Percentiles rank a stretch among this genome's conserved stretches.
Evolutionary conservation across 352 stramenopile species (phyloP).

Genomic region (Globisporangium camurandrum): DNA sequence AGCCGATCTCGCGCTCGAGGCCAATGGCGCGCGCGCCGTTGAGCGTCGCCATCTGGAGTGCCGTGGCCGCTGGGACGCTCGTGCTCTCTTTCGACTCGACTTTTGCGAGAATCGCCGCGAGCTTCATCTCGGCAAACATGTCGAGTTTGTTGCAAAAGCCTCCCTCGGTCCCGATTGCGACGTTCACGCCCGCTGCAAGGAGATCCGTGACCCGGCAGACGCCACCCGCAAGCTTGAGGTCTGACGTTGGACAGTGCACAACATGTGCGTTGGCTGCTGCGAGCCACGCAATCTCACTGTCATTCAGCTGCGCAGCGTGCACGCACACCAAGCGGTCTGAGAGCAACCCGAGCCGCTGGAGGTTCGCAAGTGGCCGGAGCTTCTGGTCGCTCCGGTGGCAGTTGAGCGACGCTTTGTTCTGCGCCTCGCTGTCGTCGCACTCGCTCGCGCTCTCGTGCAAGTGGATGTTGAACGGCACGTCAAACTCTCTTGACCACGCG

Average conservation of each 20-base stretch:
- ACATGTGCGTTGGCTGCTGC: constrained; percentile 47
- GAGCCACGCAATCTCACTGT: constrained; percentile 71
- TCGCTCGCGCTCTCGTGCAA: constrained; percentile 82
- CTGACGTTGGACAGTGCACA: constrained; percentile 87
- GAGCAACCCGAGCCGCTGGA: constrained; percentile 72
- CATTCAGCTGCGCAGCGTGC: constrained; percentile 84
- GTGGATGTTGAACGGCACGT: constrained; percentile 77
- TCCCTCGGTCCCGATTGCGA: too few species aligned
- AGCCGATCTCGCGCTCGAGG: too few species aligned
- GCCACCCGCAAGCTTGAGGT: constrained; percentile 22
- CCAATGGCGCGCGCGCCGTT: too few species aligned
- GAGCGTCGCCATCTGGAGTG: too few species aligned
- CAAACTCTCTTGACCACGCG: constrained; percentile 33
- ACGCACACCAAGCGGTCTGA: constrained; percentile 59
- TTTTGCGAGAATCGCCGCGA: too few species aligned
- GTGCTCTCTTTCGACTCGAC: too few species aligned
- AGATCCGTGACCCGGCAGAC: constrained; percentile 54
- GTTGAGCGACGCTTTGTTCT: constrained; percentile 60
- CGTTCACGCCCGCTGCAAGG: background rate
- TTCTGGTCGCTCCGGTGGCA: constrained; percentile 76
- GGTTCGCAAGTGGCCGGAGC: constrained; percentile 71
- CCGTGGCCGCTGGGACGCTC: too few species aligned
- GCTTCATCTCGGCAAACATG: too few species aligned
- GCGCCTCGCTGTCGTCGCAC: constrained; percentile 64
- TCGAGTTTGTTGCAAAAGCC: too few species aligned